Evolutionary conservation across 768 basidiomycete genomes (phyloP).

Genomic region (Lentinula aciculospora): DNA sequence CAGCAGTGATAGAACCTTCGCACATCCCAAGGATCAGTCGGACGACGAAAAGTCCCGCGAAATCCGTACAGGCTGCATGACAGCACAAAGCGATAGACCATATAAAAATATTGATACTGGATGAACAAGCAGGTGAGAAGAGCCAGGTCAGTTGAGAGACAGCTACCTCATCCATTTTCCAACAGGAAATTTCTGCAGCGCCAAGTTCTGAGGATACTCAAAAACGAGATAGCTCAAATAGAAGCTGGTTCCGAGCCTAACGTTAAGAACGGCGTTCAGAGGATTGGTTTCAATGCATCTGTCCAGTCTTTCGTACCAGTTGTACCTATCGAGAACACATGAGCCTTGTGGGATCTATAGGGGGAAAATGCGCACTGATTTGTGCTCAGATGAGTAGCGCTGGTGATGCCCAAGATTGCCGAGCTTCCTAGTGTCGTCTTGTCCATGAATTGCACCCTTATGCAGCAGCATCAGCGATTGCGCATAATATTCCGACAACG

Average conservation of each 20-base stretch:
- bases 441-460: constrained; percentile 51
- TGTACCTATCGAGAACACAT: neutral
- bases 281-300: neutral
- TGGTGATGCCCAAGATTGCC: constrained; percentile 42
- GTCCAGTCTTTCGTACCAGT: neutral
- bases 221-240: constrained; percentile 67
- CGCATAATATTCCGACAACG: neutral
- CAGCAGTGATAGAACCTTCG: constrained; percentile 68
- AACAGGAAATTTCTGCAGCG: constrained; percentile 67
- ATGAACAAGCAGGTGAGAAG: neutral
- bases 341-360: constrained; percentile 7
- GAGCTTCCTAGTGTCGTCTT: constrained; percentile 45
- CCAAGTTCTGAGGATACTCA: constrained; percentile 71
- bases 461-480: constrained; percentile 9
- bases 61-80: constrained; percentile 70
- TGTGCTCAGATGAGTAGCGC: constrained; percentile 3
- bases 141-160: neutral
- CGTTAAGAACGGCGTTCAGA: neutral
- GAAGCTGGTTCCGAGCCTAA: constrained; percentile 71
- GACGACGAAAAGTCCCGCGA: constrained; percentile 56
- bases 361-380: constrained; percentile 3
- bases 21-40: constrained; percentile 67
- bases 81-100: constrained; percentile 58
- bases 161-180: constrained; percentile 72
- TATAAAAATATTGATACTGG: constrained; percentile 57